Base-by-base conservation (phyloP, 345 rosid species). In the Eucalyptus sp. region DNA sequence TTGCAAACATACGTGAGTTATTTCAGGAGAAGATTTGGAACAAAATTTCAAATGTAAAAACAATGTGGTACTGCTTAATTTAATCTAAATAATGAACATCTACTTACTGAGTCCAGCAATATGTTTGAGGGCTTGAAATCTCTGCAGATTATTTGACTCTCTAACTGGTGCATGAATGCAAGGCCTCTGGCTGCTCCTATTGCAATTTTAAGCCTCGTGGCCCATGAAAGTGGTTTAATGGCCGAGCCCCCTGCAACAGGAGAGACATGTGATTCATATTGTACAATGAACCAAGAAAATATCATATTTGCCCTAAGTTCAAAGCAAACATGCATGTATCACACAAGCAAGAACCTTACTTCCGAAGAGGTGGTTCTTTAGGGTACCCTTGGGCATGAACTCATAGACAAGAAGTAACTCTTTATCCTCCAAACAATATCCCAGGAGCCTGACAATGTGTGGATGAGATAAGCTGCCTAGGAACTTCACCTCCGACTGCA, bases 41-140 rank as follows among this genome's bases (percentile, higher is more conserved):
- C 46, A 18, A 37, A 16, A 62, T 27, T 24, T 27, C 27, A 64
- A 60, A 50, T 50, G 22, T 29, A 33, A 50, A 14, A 20, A 12
- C 46, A 27, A 2, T 14, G 1, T 20, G 20, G 20, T 46, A 22
- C 48, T 51, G 13, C 31, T 22, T 62, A 68, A 43, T 56, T 87
- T 44, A n/a, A 64, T 56, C 27, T 22, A 20, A 44, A 15, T 50
- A 4, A 41, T 24, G 27, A 81, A 54, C 79, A 6, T 15, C 25
- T 22, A 87, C 86, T 85, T 87, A 90, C 91, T 71, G 43, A 86
- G 51, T 90, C 91, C 50, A 90, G 87, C 58, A 90, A 50, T 84
- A 90, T 88, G 51, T 90, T 90, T 10, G 91, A 90, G 83, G 91
- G 27, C 88, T 90, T 90, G n/a, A 90, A 86, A 71, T 90, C 91